Percentiles rank a stretch among this genome's conserved stretches.
Conservation (phyloP, 1,139 yeast genomes). For the Yarrowia galli region DNA sequence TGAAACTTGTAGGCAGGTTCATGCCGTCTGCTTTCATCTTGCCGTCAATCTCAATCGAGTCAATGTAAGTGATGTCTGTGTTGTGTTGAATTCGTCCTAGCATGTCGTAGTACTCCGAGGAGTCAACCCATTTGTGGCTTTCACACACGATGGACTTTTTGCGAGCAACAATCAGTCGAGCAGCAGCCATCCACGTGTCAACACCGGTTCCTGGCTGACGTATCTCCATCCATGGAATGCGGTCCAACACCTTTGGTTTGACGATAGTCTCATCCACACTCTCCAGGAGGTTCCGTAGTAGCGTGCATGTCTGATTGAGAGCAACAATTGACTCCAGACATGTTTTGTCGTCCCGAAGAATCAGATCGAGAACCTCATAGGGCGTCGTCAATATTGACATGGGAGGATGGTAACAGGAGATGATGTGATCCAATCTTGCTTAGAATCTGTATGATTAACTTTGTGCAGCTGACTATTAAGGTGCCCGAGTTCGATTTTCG, state of each 20-base stretch:
- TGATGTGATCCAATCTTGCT: background rate
- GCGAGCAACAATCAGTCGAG: background rate
- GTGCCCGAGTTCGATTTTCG: background rate
- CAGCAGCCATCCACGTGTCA: background rate
- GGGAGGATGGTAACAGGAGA: background rate
- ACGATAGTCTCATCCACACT: background rate
- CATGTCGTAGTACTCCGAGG: background rate
- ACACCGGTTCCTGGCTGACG: background rate
- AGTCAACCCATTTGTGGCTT: background rate
- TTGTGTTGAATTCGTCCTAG: background rate
- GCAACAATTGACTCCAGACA: background rate
- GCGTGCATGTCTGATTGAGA: background rate
- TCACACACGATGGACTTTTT: background rate
- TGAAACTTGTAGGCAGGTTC: background rate
- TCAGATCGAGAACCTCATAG: background rate
- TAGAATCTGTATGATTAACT: background rate
- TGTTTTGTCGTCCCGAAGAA: background rate
- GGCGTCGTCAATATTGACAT: background rate
- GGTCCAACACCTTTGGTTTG: background rate
- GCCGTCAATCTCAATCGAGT: constrained; percentile 5
- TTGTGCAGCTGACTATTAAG: background rate
- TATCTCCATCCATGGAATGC: constrained; percentile 4
- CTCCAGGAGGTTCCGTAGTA: background rate
- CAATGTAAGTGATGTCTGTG: background rate
- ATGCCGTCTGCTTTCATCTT: background rate